Evolutionary conservation across 179 eudicot genomes (phyloP).

Genomic region (Camellia oleifera): DNA sequence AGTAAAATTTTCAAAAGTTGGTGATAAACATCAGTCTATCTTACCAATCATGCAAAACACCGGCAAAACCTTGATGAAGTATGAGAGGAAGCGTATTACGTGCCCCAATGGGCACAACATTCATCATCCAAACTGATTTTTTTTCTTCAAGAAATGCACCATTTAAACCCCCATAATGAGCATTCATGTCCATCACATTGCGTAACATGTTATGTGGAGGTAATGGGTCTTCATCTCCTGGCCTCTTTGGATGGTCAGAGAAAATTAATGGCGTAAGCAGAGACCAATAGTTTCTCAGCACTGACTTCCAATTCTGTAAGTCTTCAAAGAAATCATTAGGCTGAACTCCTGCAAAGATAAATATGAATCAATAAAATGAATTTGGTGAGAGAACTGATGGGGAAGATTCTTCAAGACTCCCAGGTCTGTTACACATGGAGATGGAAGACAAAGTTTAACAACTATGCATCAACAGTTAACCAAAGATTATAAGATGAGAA

Average conservation of each 20-base stretch:
- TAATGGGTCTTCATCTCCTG: slow-evolving; percentile 97
- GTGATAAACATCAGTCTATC: not conserved
- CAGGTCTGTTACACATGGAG: not conserved
- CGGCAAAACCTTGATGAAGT: slow-evolving; percentile 88
- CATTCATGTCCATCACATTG: slow-evolving; percentile 98
- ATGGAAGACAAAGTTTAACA: not conserved
- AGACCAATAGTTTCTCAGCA: slow-evolving; percentile 86
- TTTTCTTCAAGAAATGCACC: slow-evolving; percentile 70
- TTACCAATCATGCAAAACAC: slow-evolving; percentile 97
- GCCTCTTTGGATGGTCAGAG: slow-evolving; percentile 99
- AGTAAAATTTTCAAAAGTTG: not conserved
- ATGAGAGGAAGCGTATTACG: slow-evolving; percentile 81
- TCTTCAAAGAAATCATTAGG: slow-evolving; percentile 71
- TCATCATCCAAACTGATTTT: slow-evolving; percentile 94
- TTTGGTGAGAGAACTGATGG: slow-evolving; percentile 3
- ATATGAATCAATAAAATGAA: slow-evolving; percentile 16
- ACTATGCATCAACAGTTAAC: not conserved
- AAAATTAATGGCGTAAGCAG: slow-evolving; percentile 94
- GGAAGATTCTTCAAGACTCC: not conserved
- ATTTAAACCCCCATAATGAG: slow-evolving; percentile 85
- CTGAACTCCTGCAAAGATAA: slow-evolving; percentile 53
- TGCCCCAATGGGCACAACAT: slow-evolving; percentile 73
- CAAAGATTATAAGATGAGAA: not conserved
- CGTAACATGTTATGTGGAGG: slow-evolving; percentile 99
- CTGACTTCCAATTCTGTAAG: slow-evolving; percentile 56